Base-by-base conservation (phyloP, 441 rosid species). In the Breynia disticha region DNA sequence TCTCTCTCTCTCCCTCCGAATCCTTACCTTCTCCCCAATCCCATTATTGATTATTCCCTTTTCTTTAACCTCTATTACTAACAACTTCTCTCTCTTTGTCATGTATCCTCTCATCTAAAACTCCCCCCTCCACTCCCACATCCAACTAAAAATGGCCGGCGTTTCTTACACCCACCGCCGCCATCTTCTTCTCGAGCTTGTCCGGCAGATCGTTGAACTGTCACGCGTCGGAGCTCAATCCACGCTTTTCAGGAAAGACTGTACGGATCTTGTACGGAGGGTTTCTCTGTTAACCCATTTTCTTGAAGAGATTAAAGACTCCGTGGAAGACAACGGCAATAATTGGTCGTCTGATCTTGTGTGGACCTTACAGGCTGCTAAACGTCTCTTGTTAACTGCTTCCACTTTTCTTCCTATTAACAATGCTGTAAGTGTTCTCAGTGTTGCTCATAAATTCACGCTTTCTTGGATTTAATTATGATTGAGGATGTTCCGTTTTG, bases 181-280 rank as follows among this genome's bases (percentile, higher is more conserved):
- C 32, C 32, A 3, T 7, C 32, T 68, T 2, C 70, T 78, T 50
- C 72, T 83, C 43, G 67, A 60, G 16, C 72, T 85, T 4, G 79
- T 87, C 42, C 16, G 54, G 12, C 80, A 80, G 43, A 76, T 87
- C 20, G 62, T 21, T 0, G 72, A 64, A 32, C 50, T 55, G 50
- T 55, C 75, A 24, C 55, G 22, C n/a, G 57, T 44, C 19, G 52
- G 47, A 50, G 60, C 51, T 16, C 11, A 32, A n/a, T 44, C 18
- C 19, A 20, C n/a, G 9, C 17, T 71, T 20, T 86, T 88, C 64
- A 80, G 69, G 64, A 86, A 80, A 64, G 97, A 93, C 32, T 84
- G 90, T 64, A 64, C 72, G 54, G 95, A 86, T 84, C 97, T 93
- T 65, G 78, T 79, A 13, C 77, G 96, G 43, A 74, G 91, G 73